These are phyloP conservation scores for Erythrophleum fordii DNA, from an alignment of 306 rosid species.

Conservation along the genomic window DNA sequence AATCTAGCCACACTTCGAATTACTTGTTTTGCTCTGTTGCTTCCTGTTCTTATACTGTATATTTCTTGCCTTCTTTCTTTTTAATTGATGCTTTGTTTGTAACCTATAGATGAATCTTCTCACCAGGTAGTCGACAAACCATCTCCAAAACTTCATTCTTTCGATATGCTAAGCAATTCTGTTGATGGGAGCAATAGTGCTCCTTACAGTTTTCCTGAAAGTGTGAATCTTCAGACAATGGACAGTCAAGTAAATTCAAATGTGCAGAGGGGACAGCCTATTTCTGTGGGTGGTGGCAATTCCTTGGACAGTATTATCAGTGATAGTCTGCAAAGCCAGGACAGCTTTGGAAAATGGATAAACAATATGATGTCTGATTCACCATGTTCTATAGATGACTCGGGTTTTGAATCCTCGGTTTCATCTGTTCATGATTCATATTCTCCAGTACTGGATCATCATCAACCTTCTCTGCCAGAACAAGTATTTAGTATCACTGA, in stretches of 20 bases:
- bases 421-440: slow-evolving; percentile 52
- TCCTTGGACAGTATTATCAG: slow-evolving; percentile 46
- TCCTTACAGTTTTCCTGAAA: slow-evolving; percentile 48
- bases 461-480: slow-evolving; percentile 63
- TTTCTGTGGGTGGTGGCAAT: slow-evolving; percentile 40
- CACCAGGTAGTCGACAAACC: slow-evolving; percentile 59
- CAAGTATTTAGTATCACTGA: slow-evolving; percentile 80
- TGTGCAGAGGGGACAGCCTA: slow-evolving; percentile 43
- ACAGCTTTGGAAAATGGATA: slow-evolving; percentile 91
- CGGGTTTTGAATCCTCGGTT: slow-evolving; percentile 60
- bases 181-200: slow-evolving; percentile 39
- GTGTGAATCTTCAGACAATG: slow-evolving; percentile 44
- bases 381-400: slow-evolving; percentile 59
- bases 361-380: slow-evolving; percentile 61
- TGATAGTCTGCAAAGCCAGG: slow-evolving; percentile 75
- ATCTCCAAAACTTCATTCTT: slow-evolving; percentile 51
- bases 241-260: slow-evolving; percentile 52
- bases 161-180: slow-evolving; percentile 48
- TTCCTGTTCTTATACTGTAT: not conserved
- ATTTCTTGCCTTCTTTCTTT: slow-evolving; percentile 2
- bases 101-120: slow-evolving; percentile 19
- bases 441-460: slow-evolving; percentile 50
- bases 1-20: not conserved
- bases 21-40: slow-evolving; percentile 8
- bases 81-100: slow-evolving; percentile 22